These are phyloP conservation scores for Closterium sp. DNA, from an alignment of 139 green algal genomes.

Conservation along the genomic window DNA sequence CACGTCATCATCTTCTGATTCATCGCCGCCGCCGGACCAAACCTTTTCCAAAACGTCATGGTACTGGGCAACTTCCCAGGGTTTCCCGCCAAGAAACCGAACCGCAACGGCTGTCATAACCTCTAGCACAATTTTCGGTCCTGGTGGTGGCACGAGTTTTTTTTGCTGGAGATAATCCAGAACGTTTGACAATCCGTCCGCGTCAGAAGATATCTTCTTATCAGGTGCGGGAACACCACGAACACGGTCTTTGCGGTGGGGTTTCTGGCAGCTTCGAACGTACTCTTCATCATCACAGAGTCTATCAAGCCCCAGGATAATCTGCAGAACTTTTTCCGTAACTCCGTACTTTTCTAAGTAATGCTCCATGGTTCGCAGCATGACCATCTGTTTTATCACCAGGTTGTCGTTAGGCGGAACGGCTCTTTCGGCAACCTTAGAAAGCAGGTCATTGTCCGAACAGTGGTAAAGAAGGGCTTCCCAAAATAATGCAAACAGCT, in stretches of 20 bases:
- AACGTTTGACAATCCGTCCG: background rate
- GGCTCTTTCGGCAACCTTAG: background rate
- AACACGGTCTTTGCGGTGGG: background rate
- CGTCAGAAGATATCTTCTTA: background rate
- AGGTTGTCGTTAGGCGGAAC: background rate
- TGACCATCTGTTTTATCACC: background rate
- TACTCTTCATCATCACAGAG: background rate
- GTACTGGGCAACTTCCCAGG: background rate
- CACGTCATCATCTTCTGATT: background rate
- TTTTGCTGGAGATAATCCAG: background rate
- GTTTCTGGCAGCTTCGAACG: background rate
- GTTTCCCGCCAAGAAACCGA: background rate
- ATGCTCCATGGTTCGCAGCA: background rate
- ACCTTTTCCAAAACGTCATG: background rate
- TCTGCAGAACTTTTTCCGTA: background rate
- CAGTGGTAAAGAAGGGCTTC: background rate
- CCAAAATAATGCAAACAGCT: background rate
- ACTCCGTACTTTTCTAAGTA: background rate
- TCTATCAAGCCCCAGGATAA: background rate
- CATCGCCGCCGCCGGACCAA: background rate
- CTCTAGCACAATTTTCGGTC: background rate
- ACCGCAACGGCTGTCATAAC: background rate
- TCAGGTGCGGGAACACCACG: background rate
- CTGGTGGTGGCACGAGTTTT: background rate
- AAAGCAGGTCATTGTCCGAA: background rate